Percentiles rank a stretch among this genome's conserved stretches.
These are phyloP conservation scores for Lactifluus echinatus DNA, from an alignment of 768 basidiomycete species.

Conservation along the genomic window DNA sequence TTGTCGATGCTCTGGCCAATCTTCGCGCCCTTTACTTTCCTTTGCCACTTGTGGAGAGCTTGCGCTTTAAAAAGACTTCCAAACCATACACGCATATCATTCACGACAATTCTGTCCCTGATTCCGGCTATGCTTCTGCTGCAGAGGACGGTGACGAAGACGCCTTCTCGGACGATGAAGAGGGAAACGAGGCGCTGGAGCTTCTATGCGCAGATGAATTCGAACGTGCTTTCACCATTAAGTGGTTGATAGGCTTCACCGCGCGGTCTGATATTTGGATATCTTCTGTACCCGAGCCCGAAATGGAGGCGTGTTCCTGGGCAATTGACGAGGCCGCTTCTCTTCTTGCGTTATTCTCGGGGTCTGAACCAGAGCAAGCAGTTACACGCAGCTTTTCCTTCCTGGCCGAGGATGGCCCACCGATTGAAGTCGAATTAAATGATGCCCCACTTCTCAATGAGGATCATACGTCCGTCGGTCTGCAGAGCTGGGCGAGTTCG, in stretches of 20 bases:
- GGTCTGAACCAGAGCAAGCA: slow-evolving; percentile 32
- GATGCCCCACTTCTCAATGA: slow-evolving; percentile 55
- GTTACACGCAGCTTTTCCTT: slow-evolving; percentile 50
- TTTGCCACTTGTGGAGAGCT: slow-evolving; percentile 23
- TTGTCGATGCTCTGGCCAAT: slow-evolving; percentile 36
- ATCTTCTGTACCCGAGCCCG: slow-evolving; percentile 22
- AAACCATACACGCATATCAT: slow-evolving; percentile 21
- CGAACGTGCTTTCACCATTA: slow-evolving; percentile 59
- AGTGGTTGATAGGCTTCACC: slow-evolving; percentile 68
- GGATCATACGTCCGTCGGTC: slow-evolving; percentile 72
- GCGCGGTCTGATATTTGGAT: slow-evolving; percentile 50
- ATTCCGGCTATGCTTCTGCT: slow-evolving; percentile 75
- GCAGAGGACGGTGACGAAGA: slow-evolving; percentile 25
- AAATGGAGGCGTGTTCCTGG: slow-evolving; percentile 33
- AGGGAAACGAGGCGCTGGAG: slow-evolving; percentile 30
- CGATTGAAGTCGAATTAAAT: slow-evolving; percentile 49
- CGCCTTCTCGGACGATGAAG: slow-evolving; percentile 9
- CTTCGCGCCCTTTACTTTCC: slow-evolving; percentile 48
- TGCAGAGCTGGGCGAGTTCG: slow-evolving; percentile 80
- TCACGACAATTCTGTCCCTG: slow-evolving; percentile 42
- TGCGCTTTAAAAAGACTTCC: slow-evolving; percentile 13
- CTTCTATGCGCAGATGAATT: slow-evolving; percentile 52
- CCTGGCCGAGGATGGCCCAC: slow-evolving; percentile 19
- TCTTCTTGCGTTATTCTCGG: slow-evolving; percentile 46
- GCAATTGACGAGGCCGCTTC: slow-evolving; percentile 50